Evolutionary conservation across 1,284 basidiomycete species (phyloP), one percentile per base, ranked within the genome.

Genomic region (Ceratobasidium sp.): DNA sequence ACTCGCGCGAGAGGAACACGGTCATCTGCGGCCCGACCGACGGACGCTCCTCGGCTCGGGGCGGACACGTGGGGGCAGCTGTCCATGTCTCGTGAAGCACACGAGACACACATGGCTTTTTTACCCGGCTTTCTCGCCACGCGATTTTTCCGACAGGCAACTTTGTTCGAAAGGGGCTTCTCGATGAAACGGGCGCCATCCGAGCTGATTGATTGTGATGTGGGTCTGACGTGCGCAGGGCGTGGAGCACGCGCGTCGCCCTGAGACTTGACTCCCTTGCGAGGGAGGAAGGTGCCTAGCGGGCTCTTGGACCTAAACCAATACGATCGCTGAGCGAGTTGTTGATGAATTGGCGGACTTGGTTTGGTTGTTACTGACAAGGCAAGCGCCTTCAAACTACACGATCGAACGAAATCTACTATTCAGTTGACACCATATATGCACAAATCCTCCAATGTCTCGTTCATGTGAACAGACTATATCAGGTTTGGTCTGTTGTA

Each of bases 181-280:
- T 67, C 60, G 51, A 51, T 66, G 61, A 76, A 76, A 76, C 72
- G 51, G 61, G 72, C 46, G 49, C 44, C 39, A 64, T 66, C 72
- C 72, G 72, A 28, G 33, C 44, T 68, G 75, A 77, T 77, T 77
- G 75, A 77, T 77, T 77, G 60, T 53, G 64, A 55, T 56, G 49
- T 44, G n/a, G 69, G 69, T 56, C 69, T 71, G 69, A 67, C 64
- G 64, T 67, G 64, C 39, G 44, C 60, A 49, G n/a, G 44, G 46
- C 64, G 64, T 67, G 64, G 42, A 49, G 64, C 64, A 67, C 64
- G 44, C 64, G 64, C 44, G 3, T 7, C 44, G 64, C 64, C 64
- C 64, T 67, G 64, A 49, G 64, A 23, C 63, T 67, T 67, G 64
- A 67, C 64, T 67, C n/a, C 64, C 64, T 33, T 67, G 28, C 44